phyloP scores from a whole-genome alignment of 768 basidiomycete genomes.

The Lactarius vividus region DNA sequence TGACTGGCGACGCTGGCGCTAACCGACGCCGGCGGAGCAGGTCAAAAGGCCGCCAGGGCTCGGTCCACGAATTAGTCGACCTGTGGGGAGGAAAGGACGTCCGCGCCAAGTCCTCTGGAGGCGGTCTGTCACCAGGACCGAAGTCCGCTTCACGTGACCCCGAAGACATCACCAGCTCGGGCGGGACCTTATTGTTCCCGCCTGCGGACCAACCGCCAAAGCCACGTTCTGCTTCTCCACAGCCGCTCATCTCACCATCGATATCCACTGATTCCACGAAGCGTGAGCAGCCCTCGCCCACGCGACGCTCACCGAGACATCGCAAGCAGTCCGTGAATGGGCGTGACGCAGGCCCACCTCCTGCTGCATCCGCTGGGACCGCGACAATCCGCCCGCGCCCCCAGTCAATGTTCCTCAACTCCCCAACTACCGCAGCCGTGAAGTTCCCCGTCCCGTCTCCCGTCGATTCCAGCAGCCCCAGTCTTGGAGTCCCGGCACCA shows the following conservation, averaged over 20 bases:
- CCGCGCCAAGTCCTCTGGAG: slow-evolving; percentile 4
- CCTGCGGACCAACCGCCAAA: slow-evolving; percentile 5
- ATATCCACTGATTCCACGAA: slow-evolving; percentile 15
- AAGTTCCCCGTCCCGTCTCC: slow-evolving; percentile 22
- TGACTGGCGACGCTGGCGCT: slow-evolving; percentile 29
- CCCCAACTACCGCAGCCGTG: slow-evolving; percentile 43
- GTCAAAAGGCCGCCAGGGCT: slow-evolving; percentile 65
- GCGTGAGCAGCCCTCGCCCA: slow-evolving; percentile 3
- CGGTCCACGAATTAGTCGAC: slow-evolving; percentile 81
- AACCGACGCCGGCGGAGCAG: slow-evolving; percentile 34
- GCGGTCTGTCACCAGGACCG: not conserved
- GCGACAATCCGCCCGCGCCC: slow-evolving; percentile 46
- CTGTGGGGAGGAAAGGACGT: slow-evolving; percentile 61
- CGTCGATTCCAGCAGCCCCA: slow-evolving; percentile 19
- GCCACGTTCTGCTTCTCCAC: slow-evolving; percentile 23
- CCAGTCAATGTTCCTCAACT: slow-evolving; percentile 79
- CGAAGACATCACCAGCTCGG: slow-evolving; percentile 2
- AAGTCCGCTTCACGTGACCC: slow-evolving; percentile 12
- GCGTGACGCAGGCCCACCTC: slow-evolving; percentile 15
- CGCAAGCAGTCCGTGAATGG: slow-evolving; percentile 24
- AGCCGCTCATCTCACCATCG: slow-evolving; percentile 17
- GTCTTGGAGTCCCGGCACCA: slow-evolving; percentile 46
- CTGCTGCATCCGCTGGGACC: slow-evolving; percentile 4
- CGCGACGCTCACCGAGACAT: slow-evolving; percentile 9
- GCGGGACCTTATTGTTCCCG: slow-evolving; percentile 14